Evolutionary conservation across 805 yeast species (phyloP), one percentile per base, ranked within the genome.

Genomic region (Wickerhamomyces kurtzmanii): DNA sequence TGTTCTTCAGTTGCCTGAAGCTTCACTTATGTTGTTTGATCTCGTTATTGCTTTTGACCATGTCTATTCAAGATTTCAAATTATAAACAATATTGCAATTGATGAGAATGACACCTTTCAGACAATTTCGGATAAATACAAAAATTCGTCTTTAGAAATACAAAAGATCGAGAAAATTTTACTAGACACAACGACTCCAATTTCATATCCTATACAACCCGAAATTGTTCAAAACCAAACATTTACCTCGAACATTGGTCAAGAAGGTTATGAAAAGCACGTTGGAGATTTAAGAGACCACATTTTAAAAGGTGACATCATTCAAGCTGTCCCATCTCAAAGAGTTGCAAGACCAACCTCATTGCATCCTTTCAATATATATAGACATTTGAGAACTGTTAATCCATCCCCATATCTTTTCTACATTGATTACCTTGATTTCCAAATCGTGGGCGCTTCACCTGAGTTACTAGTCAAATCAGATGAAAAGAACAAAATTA

Each of bases 321-420:
- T 91, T 58, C 99, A 91, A 57, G 96, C 94, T 1, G 99, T 91
- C 15, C 99, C 99, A 5, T 87, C 96, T 2, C 98, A 91, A 62
- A 71, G 99, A 49, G 86, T 91, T 16, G 84, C 94, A 5, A 76
- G 96, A 55, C 96, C 95, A 20, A 91, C 99, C 0, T 75, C 86
- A 4, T 62, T 91, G 42, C 97, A 91, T 53, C 97, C 99, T 2
- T 91, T 91, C 68, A 91, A 91, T 57, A 81, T 91, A 26, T 91
- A 89, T 59, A 78, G 94, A 41, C 96, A 89, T 49, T 66, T 91
- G 44, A 71, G 98, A 50, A 81, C 95, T 0, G 96, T 91, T 26
- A 91, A 91, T 56, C 98, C 99, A 8, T 85, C 96, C 3, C 99
- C 99, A 16, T 91, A 91, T 53, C 68, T 91, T 66, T 91, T 91